Conservation (phyloP, 1,284 basidiomycete species). For the Pascua guehoae region DNA sequence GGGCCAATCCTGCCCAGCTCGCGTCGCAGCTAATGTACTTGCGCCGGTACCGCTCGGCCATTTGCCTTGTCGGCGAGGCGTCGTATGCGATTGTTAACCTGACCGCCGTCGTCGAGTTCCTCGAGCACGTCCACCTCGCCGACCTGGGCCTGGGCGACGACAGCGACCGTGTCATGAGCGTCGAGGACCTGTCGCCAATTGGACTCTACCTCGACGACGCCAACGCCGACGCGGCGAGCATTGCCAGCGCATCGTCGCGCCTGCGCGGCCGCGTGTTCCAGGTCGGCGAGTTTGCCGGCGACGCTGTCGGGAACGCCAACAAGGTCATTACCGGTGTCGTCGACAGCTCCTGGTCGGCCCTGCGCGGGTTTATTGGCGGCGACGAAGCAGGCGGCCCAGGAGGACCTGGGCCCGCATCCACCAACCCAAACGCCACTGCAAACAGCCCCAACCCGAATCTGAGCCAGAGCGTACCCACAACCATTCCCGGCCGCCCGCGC, state of each 20-base stretch:
- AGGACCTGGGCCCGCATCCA: not conserved
- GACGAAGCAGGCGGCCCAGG: slow-evolving; percentile 2
- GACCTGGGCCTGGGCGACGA: slow-evolving; percentile 69
- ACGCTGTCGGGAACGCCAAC: slow-evolving; percentile 68
- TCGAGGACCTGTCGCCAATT: slow-evolving; percentile 71
- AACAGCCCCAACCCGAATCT: not conserved
- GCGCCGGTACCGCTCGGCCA: slow-evolving; percentile 72
- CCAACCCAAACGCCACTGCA: not conserved
- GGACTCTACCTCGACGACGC: slow-evolving; percentile 54
- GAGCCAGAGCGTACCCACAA: not conserved
- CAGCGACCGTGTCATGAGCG: slow-evolving; percentile 61
- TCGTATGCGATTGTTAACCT: slow-evolving; percentile 89
- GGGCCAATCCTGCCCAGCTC: slow-evolving; percentile 76
- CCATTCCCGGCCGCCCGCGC: slow-evolving; percentile 51
- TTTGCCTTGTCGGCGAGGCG: slow-evolving; percentile 73
- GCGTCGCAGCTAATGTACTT: slow-evolving; percentile 82
- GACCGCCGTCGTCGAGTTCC: slow-evolving; percentile 87
- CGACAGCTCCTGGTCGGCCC: slow-evolving; percentile 74
- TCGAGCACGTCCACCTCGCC: slow-evolving; percentile 83
- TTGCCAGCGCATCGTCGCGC: slow-evolving; percentile 46
- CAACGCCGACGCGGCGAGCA: slow-evolving; percentile 40
- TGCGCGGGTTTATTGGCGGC: slow-evolving; percentile 59
- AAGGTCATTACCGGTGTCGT: slow-evolving; percentile 79
- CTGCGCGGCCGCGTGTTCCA: slow-evolving; percentile 68
- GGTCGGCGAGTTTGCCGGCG: slow-evolving; percentile 65